Conservation (phyloP, 441 rosid species). For the Raphanus hybrid region DNA sequence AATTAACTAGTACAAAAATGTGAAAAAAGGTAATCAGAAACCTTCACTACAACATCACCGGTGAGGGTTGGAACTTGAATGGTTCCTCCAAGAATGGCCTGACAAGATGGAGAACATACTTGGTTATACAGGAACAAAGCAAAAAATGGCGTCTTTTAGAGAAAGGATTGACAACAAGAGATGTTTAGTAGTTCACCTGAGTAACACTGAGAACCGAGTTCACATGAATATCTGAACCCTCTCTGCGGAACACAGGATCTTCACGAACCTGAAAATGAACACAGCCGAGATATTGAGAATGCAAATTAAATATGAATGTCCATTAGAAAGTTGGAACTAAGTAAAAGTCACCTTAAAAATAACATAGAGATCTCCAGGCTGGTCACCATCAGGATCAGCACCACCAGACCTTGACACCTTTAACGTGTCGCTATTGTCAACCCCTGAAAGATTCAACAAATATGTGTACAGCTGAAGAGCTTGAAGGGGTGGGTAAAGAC, state of each 20-base stretch:
- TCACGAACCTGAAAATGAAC: constrained; percentile 68
- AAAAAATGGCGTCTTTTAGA: too few species aligned
- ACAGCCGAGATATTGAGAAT: constrained; percentile 11
- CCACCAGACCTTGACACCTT: constrained; percentile 87
- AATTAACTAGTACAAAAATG: background rate
- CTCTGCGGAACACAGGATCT: constrained; percentile 98
- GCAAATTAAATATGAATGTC: constrained; percentile 12
- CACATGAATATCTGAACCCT: constrained; percentile 90
- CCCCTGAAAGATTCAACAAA: constrained; percentile 55
- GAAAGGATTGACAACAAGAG: constrained; percentile 15
- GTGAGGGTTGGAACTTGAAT: constrained; percentile 96
- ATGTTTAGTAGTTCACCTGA: constrained; percentile 60
- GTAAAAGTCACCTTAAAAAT: constrained; percentile 66
- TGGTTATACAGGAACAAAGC: background rate
- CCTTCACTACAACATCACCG: constrained; percentile 97
- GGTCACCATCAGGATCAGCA: constrained; percentile 95
- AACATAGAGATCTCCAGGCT: constrained; percentile 95
- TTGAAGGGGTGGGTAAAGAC: background rate
- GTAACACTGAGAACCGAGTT: constrained; percentile 81
- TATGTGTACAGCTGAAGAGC: constrained; percentile 19
- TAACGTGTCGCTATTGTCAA: constrained; percentile 75
- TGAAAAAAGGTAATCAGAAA: constrained; percentile 37
- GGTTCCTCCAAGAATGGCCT: constrained; percentile 99
- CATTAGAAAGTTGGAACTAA: constrained; percentile 5
- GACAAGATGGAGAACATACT: constrained; percentile 36